These are phyloP conservation scores for Xerocomellus amylosporus DNA, from an alignment of 768 basidiomycete species.

Conservation along the genomic window DNA sequence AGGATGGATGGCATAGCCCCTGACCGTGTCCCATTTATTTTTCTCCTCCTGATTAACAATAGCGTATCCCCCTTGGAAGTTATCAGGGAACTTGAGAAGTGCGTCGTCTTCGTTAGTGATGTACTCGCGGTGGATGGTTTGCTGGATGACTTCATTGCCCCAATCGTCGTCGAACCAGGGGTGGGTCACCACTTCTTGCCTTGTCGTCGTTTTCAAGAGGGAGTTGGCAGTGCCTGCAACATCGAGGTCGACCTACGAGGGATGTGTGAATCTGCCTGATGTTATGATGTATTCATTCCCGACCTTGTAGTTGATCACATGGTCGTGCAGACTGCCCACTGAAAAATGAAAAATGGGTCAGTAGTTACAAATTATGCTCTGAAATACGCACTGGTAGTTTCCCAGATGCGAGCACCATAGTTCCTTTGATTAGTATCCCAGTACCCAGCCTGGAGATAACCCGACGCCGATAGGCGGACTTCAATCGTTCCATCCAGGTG, in stretches of 20 bases:
- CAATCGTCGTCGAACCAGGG: constrained; percentile 61
- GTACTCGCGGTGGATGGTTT: constrained; percentile 46
- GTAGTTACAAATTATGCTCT: not conserved
- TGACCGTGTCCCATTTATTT: constrained; percentile 56
- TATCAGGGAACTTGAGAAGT: constrained; percentile 48
- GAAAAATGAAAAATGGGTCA: not conserved
- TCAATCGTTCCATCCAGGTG: constrained; percentile 66
- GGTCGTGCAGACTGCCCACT: constrained; percentile 70
- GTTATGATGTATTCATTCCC: not conserved
- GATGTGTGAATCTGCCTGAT: not conserved
- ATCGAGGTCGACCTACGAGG: constrained; percentile 57
- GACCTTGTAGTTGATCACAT: constrained; percentile 64
- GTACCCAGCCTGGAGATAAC: constrained; percentile 64
- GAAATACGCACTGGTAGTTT: constrained; percentile 47
- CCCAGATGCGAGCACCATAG: constrained; percentile 56
- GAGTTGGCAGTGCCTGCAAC: constrained; percentile 59
- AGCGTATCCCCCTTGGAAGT: constrained; percentile 57
- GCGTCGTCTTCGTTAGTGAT: constrained; percentile 53
- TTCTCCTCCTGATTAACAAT: constrained; percentile 51
- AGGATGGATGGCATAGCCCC: constrained; percentile 62
- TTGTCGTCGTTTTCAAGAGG: constrained; percentile 48
- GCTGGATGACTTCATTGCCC: constrained; percentile 53
- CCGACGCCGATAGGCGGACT: constrained; percentile 64
- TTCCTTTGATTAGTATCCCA: constrained; percentile 48
- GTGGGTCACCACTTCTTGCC: constrained; percentile 46